Percentiles rank a stretch among this genome's conserved stretches.
phyloP scores from a whole-genome alignment of 805 yeast species.

The Yarrowia sp. region DNA sequence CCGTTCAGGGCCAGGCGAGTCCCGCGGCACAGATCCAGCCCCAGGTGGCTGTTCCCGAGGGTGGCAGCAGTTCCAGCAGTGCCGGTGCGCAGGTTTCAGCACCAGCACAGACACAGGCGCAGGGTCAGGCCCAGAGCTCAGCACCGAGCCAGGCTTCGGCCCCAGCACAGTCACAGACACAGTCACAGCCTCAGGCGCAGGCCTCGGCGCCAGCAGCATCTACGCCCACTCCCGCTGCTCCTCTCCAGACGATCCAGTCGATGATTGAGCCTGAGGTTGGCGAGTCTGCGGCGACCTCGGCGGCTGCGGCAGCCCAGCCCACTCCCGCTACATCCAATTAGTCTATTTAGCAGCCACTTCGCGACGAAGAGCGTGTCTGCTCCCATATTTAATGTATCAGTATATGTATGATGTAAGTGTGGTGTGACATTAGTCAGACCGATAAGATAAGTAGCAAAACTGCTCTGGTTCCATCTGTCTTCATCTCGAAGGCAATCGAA shows the following conservation, averaged over 20 bases:
- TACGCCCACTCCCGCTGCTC: not conserved
- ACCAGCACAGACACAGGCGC: not conserved
- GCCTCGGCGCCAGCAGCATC: not conserved
- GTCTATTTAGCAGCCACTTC: conserved; percentile 6
- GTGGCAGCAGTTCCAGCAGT: too few species aligned
- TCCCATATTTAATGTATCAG: conserved; percentile 35
- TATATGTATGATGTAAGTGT: conserved; percentile 16
- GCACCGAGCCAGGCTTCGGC: not conserved
- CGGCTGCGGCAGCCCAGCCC: not conserved
- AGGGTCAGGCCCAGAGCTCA: not conserved
- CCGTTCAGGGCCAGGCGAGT: conserved; percentile 5
- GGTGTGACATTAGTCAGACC: too few species aligned
- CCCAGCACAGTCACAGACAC: not conserved
- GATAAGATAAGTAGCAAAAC: too few species aligned
- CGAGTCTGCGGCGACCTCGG: conserved; percentile 12
- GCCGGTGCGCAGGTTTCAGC: too few species aligned
- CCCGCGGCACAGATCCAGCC: conserved; percentile 10
- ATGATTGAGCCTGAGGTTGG: conserved; percentile 27
- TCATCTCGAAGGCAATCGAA: not conserved
- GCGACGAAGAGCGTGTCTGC: not conserved
- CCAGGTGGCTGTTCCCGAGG: conserved; percentile 16
- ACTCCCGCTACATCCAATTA: conserved; percentile 27
- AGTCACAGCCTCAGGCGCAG: not conserved
- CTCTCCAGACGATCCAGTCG: conserved; percentile 15
- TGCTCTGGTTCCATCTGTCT: too few species aligned